Evolutionary conservation across 805 yeast species (phyloP), one percentile per base, ranked within the genome.

Genomic region (Nakazawaea pomicola): DNA sequence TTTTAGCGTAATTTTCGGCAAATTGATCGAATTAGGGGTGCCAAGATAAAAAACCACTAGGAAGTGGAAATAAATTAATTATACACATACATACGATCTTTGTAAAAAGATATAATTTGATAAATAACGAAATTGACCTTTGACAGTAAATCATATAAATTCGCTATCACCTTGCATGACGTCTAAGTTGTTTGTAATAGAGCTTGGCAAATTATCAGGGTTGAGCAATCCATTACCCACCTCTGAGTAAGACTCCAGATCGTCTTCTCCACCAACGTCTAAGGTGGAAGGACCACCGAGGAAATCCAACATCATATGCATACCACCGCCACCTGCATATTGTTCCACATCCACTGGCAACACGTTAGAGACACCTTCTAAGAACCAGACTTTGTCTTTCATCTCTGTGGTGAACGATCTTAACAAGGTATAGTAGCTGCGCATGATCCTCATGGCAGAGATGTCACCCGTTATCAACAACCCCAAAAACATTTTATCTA

Each of bases 321-420:
- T 83, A 47, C 93, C 93, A 40, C 95, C 93, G 47, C 95, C 86
- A 30, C 95, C 95, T 11, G 90, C 80, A 55, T 86, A 84, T 53
- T 83, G 88, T 51, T 90, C 96, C 41, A 87, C 95, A 58, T 89
- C 95, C 9, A 82, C 95, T 0, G 96, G 96, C 36, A 90, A 68
- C 1, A 89, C 95, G 41, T 80, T 78, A 4, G 93, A 77, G 2
- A 88, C 93, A 4, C 97, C 97, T 60, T 90, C 95, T 48, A 90
- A 67, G 51, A 90, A 89, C 97, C 97, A 90, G 14, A 90, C 95
- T 51, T 76, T 76, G 53, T 89, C 93, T 57, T 84, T 85, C 83
- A 85, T 83, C 54, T 86, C 95, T 27, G 81, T 77, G 0, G 95
- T 86, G 58, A 84, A 90, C 12, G 83, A 79, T 49, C 95, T 68